Base-by-base conservation (phyloP, 169 alveolate genomes). In the Plasmodium vivax region DNA sequence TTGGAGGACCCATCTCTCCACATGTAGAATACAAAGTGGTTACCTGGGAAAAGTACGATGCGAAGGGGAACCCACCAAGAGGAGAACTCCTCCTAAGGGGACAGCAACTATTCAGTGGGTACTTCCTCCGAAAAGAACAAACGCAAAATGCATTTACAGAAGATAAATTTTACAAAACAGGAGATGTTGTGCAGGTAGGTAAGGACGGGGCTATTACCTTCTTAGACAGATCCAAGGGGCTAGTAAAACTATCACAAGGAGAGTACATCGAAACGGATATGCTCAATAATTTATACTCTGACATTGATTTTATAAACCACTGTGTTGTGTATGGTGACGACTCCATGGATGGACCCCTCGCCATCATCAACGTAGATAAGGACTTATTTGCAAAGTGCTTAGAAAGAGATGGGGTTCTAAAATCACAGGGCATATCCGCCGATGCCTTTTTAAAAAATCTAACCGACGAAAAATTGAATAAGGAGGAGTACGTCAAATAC, bases 21-120 rank as follows among this genome's bases (percentile, higher is more conserved):
- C 30, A 23, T 80, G 27, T 45, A 9, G 43, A 54, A 72, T 90
- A 58, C 51, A 79, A 81, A 68, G 81, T 90, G 14, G 23, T 19
- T 16, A 27, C 94, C 9, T 90, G 94, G 94, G 94, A 90, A 90
- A 38, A 68, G 5, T 90, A 90, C 83, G 85, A 87, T 43, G 96
- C 97, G 0, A 96, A 95, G 32, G 98, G 95, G 58, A 95, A 95
- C 8, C 92, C 96, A 7, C 99, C 99, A 12, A 95, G 98, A 87
- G 99, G 99, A 36, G 99, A 99, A 93, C 93, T 99, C 32, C 96
- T 98, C 80, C 43, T 98, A n/a, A 96, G 98, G 88, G 99, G 99
- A 1, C 95, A 96, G 43, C 90, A 94, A 51, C 92, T 98, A 32
- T 97, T 98, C 88, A 82, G 83, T 27, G 99, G 99, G 0, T 99